phyloP scores from a whole-genome alignment of 352 stramenopile species.

The Blastocystis sp. region DNA sequence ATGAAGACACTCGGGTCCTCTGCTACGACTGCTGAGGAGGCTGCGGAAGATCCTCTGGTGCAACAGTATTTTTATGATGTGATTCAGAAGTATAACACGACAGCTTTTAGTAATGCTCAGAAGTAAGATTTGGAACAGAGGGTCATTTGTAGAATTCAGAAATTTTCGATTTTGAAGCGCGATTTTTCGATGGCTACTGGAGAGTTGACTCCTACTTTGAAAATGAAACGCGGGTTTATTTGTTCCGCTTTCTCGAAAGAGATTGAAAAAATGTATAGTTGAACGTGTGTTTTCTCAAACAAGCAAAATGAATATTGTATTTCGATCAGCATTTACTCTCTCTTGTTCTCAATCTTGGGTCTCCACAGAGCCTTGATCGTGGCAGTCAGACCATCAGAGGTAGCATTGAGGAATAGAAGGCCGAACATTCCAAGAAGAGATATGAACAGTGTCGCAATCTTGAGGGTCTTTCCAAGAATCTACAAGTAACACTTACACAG shows the following conservation, averaged over 20 bases:
- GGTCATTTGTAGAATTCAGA: constrained; percentile 69
- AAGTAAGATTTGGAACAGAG: constrained; percentile 50
- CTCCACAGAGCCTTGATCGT: constrained; percentile 56
- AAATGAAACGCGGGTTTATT: constrained; percentile 86
- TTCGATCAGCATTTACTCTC: constrained; percentile 42
- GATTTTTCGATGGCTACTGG: constrained; percentile 81
- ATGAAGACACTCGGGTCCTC: constrained; percentile 6
- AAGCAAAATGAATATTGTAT: constrained; percentile 37
- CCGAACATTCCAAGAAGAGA: constrained; percentile 49
- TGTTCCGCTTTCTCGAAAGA: constrained; percentile 80
- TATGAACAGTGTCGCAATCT: neutral
- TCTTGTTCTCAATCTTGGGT: constrained; percentile 58
- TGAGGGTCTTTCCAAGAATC: constrained; percentile 8
- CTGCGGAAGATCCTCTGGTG: neutral
- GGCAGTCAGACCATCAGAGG: constrained; percentile 54
- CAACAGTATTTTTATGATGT: constrained; percentile 30
- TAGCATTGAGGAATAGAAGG: constrained; percentile 56
- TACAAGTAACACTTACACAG: neutral
- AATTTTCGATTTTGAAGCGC: constrained; percentile 77
- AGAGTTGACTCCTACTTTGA: constrained; percentile 88
- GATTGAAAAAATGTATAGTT: constrained; percentile 79
- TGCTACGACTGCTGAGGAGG: neutral
- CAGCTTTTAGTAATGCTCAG: constrained; percentile 41
- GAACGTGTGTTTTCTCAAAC: neutral
- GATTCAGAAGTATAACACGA: constrained; percentile 43